Evolutionary conservation across 2,329 filamentous ascomycete species (phyloP), one percentile per base, ranked within the genome.

Genomic region (Emericellopsis cladophorae): DNA sequence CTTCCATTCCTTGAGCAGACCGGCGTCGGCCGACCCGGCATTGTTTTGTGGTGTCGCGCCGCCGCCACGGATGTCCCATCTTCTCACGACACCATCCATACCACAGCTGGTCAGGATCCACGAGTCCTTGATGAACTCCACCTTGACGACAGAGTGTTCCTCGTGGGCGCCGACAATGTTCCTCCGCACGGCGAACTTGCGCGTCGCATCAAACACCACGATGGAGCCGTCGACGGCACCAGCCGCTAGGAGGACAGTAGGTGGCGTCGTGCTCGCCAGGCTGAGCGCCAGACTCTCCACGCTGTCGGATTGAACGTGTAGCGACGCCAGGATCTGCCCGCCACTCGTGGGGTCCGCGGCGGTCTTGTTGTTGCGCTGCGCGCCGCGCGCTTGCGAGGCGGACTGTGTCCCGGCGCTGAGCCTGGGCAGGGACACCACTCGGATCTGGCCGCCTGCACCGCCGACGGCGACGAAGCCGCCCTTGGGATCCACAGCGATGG

Each of bases 91-190:
- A 15, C 92, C 90, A 54, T 98, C 92, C 72, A 95, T 86, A 8
- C 92, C 92, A 49, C 81, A 89, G 47, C 79, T 86, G 2, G 90
- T 96, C 40, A 96, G 66, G 46, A 93, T 55, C 79, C 77, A 90
- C 47, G 53, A 55, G 48, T 62, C 57, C 55, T 68, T 68, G 44
- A 94, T 75, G 54, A 95, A 98, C 45, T 95, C 87, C 5, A 96
- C 79, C 62, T 93, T 90, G 46, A 96, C 90, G 16, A 98, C 86
- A 1, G 86, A 82, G 53, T 83, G 82, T n/a, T 86, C 84, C 48
- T 89, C 84, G 58, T 94, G 90, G 1, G 86, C 89, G 39, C 83
- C 82, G 39, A 74, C 72, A 48, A 96, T 85, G 55, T 88, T 80
- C 41, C 86, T 69, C 40, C 92, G 74, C n/a, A 93, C 77, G 3